These are phyloP conservation scores for Dentiscutata heterogama DNA, from an alignment of 371 early-diverging fungal genomes.

Conservation along the genomic window DNA sequence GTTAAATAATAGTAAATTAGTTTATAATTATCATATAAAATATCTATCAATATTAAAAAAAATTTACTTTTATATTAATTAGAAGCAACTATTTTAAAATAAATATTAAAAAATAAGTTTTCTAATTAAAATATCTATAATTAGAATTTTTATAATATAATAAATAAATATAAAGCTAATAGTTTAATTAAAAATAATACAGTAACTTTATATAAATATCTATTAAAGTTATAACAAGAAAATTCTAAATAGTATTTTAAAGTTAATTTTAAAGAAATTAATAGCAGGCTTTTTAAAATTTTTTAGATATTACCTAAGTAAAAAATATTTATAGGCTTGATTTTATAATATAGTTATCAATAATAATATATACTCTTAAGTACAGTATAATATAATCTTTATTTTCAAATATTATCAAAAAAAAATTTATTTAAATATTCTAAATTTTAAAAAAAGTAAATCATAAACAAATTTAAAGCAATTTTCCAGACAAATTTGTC, in stretches of 20 bases:
- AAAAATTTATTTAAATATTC: too few relatives aligned
- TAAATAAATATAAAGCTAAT: neutral
- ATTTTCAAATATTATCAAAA: too few relatives aligned
- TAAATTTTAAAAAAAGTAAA: too few relatives aligned
- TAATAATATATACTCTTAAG: slow-evolving; percentile 45
- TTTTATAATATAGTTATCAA: slow-evolving; percentile 47
- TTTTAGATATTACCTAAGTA: slow-evolving; percentile 49
- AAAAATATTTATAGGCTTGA: slow-evolving; percentile 6
- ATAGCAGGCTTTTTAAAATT: too few relatives aligned
- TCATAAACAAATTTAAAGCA: too few relatives aligned
- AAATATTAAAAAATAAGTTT: neutral
- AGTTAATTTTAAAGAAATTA: too few relatives aligned
- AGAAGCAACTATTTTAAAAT: neutral
- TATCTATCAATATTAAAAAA: too few relatives aligned
- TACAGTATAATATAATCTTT: too few relatives aligned
- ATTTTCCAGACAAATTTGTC: too few relatives aligned
- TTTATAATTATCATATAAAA: too few relatives aligned
- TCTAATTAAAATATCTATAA: neutral
- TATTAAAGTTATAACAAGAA: neutral
- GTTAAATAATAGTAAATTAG: too few relatives aligned
- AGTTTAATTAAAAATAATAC: neutral
- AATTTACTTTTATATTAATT: neutral
- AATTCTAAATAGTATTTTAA: too few relatives aligned
- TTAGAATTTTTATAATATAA: neutral
- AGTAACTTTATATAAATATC: neutral